A percentile compares a stretch with the other conserved stretches of the same genome.
phyloP scores from a whole-genome alignment of 2,329 filamentous ascomycete species.

The Fusarium ramigenum region DNA sequence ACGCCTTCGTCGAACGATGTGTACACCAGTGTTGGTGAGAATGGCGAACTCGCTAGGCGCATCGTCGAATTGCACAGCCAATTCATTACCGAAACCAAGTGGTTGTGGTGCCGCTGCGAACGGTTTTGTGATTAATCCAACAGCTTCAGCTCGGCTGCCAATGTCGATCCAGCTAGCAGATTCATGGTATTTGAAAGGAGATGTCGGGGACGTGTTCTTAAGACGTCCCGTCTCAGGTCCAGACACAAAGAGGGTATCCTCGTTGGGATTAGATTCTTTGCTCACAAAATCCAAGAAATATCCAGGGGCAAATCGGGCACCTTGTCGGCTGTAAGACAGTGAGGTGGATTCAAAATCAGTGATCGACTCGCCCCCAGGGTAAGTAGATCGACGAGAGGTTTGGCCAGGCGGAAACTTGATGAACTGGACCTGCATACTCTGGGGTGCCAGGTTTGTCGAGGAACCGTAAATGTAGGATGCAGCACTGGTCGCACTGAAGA shows the following conservation, averaged over 20 bases:
- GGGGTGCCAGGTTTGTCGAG: slow-evolving; percentile 73
- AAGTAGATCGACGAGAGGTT: slow-evolving; percentile 43
- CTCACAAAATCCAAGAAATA: slow-evolving; percentile 89
- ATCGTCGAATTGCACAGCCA: slow-evolving; percentile 94
- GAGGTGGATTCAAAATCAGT: slow-evolving; percentile 60
- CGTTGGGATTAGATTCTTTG: slow-evolving; percentile 67
- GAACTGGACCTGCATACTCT: slow-evolving; percentile 97
- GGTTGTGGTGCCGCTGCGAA: slow-evolving; percentile 75
- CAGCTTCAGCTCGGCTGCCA: slow-evolving; percentile 76
- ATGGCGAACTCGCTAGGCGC: slow-evolving; percentile 85
- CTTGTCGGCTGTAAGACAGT: slow-evolving; percentile 60
- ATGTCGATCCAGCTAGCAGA: slow-evolving; percentile 83
- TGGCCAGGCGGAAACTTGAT: slow-evolving; percentile 86
- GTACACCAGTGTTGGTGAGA: slow-evolving; percentile 89
- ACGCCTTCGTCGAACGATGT: slow-evolving; percentile 82
- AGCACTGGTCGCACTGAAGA: slow-evolving; percentile 87
- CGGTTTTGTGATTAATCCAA: slow-evolving; percentile 78
- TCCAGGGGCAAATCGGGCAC: slow-evolving; percentile 79
- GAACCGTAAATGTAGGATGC: slow-evolving; percentile 71
- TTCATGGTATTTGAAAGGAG: slow-evolving; percentile 74
- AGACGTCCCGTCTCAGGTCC: slow-evolving; percentile 91
- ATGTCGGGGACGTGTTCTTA: slow-evolving; percentile 63
- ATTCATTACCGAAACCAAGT: slow-evolving; percentile 89
- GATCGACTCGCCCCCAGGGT: slow-evolving; percentile 50
- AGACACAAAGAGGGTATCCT: slow-evolving; percentile 81